phyloP scores from a whole-genome alignment of 345 rosid species.

The Moricandia arvensis region DNA sequence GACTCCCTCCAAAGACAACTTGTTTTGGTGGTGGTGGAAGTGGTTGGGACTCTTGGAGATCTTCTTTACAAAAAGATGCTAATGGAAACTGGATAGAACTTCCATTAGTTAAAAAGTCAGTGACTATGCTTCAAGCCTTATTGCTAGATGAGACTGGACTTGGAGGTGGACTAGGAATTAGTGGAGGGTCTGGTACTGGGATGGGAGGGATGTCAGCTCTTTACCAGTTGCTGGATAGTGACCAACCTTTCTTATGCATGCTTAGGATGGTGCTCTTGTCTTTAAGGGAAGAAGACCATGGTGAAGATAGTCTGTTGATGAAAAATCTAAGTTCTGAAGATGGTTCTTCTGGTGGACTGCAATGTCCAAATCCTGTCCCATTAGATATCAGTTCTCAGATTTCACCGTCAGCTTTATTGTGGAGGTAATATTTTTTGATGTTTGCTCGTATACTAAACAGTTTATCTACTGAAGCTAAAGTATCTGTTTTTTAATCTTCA shows the following conservation, averaged over 20 bases:
- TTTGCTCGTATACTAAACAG: background rate
- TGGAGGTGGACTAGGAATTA: constrained; percentile 96
- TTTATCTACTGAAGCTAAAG: constrained; percentile 20
- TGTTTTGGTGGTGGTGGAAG: constrained; percentile 88
- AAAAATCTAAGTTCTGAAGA: constrained; percentile 58
- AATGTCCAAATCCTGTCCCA: constrained; percentile 37
- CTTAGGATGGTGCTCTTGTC: constrained; percentile 95
- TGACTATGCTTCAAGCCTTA: constrained; percentile 91
- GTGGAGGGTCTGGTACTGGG: constrained; percentile 97
- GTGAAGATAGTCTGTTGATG: constrained; percentile 67
- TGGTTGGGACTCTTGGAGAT: constrained; percentile 89
- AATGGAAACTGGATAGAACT: constrained; percentile 95
- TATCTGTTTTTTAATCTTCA: constrained; percentile 33
- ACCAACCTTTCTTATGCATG: constrained; percentile 98
- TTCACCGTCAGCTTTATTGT: constrained; percentile 78
- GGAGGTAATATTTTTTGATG: constrained; percentile 64
- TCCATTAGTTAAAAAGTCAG: constrained; percentile 87
- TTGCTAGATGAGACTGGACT: constrained; percentile 90
- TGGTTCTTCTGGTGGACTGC: constrained; percentile 47
- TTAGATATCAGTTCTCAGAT: constrained; percentile 51
- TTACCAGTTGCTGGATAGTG: constrained; percentile 90
- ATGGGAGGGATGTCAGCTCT: constrained; percentile 99
- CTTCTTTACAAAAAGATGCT: constrained; percentile 76
- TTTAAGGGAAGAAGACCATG: constrained; percentile 91
- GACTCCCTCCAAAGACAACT: constrained; percentile 58